phyloP scores from a whole-genome alignment of 163 green algal genomes.

The Scenedesmus sp. region DNA sequence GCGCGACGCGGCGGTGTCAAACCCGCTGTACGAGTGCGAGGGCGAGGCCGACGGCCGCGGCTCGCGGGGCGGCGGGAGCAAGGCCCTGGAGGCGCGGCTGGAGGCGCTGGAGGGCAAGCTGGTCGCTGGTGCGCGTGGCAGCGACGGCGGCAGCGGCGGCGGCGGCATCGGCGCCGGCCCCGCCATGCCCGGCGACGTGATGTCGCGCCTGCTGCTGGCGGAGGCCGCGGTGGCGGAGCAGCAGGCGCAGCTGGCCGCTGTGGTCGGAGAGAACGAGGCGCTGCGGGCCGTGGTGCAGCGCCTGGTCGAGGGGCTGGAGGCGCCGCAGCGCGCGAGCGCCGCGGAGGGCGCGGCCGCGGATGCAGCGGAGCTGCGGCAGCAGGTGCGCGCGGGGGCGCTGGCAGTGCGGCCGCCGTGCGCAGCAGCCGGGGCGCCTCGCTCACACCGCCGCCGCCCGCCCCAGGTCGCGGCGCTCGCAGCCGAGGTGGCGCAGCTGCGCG shows the following conservation, averaged over 20 bases:
- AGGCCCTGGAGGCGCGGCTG: conserved; percentile 11
- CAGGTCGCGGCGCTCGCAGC: conserved; percentile 7
- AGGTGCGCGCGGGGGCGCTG: no score
- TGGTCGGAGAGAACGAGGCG: conserved; percentile 14
- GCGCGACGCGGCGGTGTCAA: conserved; percentile 14
- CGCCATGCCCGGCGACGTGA: conserved; percentile 20
- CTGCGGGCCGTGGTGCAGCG: conserved; percentile 10
- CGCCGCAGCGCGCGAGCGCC: not conserved
- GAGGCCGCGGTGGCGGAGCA: conserved; percentile 9
- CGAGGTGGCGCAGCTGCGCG: conserved; percentile 8
- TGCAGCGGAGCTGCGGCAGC: not conserved
- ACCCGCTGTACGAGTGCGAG: conserved; percentile 35
- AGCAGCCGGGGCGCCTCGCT: no score
- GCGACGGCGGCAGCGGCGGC: not conserved
- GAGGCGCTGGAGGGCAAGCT: conserved; percentile 14
- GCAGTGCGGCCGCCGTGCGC: no score
- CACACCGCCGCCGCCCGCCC: no score
- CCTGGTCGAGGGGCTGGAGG: conserved; percentile 26
- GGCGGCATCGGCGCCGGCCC: no score
- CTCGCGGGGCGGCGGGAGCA: not conserved
- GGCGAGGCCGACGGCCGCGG: not conserved
- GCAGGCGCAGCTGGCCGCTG: conserved; percentile 14
- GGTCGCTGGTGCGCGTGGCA: not conserved
- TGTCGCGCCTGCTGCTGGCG: not conserved
- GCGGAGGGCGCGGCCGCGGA: not conserved